A percentile compares a stretch with the other conserved stretches of the same genome.
These are phyloP conservation scores for Prunus armeniaca DNA, from an alignment of 306 rosid genomes.

Conservation along the genomic window DNA sequence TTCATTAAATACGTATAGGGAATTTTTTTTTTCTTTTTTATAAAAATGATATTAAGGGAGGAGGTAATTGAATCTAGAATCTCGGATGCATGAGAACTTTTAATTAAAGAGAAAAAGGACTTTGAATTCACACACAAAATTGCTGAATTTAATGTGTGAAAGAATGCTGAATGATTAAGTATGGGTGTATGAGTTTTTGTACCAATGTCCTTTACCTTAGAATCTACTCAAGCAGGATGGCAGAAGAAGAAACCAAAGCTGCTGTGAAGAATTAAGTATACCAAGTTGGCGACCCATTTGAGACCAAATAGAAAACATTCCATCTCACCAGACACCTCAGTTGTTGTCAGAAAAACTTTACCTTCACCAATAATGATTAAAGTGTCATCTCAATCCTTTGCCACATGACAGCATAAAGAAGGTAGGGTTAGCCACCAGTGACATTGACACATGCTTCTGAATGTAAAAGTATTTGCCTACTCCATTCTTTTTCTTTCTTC, in stretches of 20 bases:
- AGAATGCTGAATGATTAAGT: background rate
- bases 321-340: conserved; percentile 12
- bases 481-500: background rate
- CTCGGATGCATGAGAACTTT: too few relatives aligned
- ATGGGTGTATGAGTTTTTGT: background rate
- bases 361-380: conserved; percentile 26
- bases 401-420: conserved; percentile 32
- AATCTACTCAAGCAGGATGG: conserved; percentile 15
- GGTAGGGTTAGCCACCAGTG: conserved; percentile 5
- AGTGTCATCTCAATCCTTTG: conserved; percentile 12
- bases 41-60: fast-evolving
- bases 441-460: conserved; percentile 17
- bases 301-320: conserved; percentile 18
- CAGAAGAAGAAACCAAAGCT: background rate
- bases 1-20: background rate
- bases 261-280: background rate
- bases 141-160: too few relatives aligned
- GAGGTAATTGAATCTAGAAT: fast-evolving
- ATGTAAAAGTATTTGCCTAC: background rate
- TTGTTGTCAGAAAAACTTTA: conserved; percentile 25
- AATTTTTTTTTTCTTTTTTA: background rate
- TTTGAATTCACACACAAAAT: too few relatives aligned
- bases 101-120: too few relatives aligned
- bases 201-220: conserved; percentile 15
- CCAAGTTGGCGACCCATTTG: conserved; percentile 1